These are phyloP conservation scores for Coriaria nepalensis DNA, from an alignment of 306 rosid species.

Conservation along the genomic window DNA sequence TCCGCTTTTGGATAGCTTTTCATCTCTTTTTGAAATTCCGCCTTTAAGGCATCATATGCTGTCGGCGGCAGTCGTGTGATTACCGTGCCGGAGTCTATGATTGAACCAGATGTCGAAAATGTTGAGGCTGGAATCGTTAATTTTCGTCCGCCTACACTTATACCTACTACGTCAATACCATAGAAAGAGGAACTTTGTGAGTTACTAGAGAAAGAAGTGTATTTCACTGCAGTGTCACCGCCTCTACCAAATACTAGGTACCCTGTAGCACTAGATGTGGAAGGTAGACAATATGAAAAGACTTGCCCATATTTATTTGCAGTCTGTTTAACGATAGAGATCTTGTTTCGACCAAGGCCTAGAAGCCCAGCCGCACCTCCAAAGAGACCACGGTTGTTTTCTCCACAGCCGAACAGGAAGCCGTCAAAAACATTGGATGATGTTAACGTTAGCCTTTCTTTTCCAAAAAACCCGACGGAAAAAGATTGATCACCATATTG, in stretches of 20 bases:
- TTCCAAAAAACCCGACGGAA: constrained; percentile 39
- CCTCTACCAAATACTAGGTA: constrained; percentile 32
- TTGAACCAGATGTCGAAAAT: constrained; percentile 30
- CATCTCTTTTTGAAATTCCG: constrained; percentile 29
- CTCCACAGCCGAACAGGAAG: constrained; percentile 66
- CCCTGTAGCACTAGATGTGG: constrained; percentile 41
- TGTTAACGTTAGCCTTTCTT: constrained; percentile 31
- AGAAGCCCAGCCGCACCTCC: constrained; percentile 46
- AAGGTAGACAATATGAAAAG: constrained; percentile 72
- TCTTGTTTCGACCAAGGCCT: constrained; percentile 61
- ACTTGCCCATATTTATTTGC: constrained; percentile 26
- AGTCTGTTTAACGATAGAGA: constrained; percentile 59
- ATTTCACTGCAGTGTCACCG: constrained; percentile 10
- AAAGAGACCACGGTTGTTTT: constrained; percentile 51
- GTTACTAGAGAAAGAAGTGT: constrained; percentile 32
- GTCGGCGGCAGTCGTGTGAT: constrained; percentile 46
- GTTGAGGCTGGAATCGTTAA: constrained; percentile 25
- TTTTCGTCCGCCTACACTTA: constrained; percentile 22
- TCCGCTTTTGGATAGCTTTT: constrained; percentile 18
- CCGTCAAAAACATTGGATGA: constrained; percentile 9
- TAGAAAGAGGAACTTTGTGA: constrained; percentile 24
- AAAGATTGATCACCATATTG: constrained; percentile 48
- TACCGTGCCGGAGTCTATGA: constrained; percentile 75
- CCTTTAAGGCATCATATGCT: constrained; percentile 30
- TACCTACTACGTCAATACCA: constrained; percentile 27